Evolutionary conservation across 2,329 filamentous ascomycete species (phyloP), one percentile per base, ranked within the genome.

Genomic region (Colletotrichum horii): DNA sequence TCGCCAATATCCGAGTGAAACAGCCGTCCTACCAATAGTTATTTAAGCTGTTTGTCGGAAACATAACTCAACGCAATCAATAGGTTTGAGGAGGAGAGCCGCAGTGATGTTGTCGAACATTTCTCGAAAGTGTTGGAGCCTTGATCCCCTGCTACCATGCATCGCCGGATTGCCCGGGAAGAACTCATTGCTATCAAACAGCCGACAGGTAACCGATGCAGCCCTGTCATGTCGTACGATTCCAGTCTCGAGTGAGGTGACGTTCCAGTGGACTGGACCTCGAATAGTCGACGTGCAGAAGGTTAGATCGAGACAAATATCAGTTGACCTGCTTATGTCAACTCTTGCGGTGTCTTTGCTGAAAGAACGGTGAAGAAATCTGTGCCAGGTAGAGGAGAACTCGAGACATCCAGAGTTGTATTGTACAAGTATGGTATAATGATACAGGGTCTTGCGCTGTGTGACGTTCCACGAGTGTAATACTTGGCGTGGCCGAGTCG

Each of bases 401-500:
- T 65, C 56, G 19, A 73, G 73, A 73, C 36, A 56, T 60, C 28
- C 19, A 30, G 22, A 65, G 28, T 56, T 65, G 34, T 68, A 68
- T 65, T 68, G 70, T 75, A 73, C 56, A 72, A 15, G 55, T 67
- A 65, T 48, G 68, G 15, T 30, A 16, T 64, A 56, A 60, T 73
- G 64, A 32, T 75, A 75, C 73, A 75, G 26, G 58, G 64, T 73
- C 70, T 67, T 58, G 64, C 16, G 32, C 28, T 16, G 56, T 68
- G 70, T 34, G 19, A 75, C 58, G 64, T 65, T 32, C 12, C 43
- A 68, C 58, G 12, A 7, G n/a, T 30, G 26, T 8, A 22, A 28
- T 14, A 22, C 30, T 16, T 26, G 28, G 12, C 15, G 14, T 58
- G 32, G 38, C 22, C 60, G 12, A 36, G 32, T 30, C 38, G 26